Evolutionary conservation across 768 basidiomycete species (phyloP).

Genomic region (Glaciozyma martinii): DNA sequence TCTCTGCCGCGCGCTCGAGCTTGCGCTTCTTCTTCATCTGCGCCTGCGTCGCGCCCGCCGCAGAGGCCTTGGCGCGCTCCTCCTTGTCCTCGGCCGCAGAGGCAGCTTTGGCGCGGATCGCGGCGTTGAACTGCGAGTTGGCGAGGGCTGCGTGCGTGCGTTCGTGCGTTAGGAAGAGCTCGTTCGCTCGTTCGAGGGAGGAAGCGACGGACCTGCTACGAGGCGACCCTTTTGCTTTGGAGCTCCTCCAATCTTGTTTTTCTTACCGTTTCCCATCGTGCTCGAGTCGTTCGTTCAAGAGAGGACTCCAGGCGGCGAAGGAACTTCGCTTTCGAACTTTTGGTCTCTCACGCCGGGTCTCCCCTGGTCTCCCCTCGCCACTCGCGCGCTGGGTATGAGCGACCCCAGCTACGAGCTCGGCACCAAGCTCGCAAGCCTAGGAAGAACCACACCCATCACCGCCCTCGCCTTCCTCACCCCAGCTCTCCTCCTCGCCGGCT

Average conservation of each 20-base stretch:
- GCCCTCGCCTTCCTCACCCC: too few species aligned
- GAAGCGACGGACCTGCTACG: background rate
- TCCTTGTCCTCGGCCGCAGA: background rate
- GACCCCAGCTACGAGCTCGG: too few species aligned
- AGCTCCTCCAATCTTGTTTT: conserved; percentile 1
- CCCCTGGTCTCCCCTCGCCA: too few species aligned
- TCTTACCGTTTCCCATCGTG: background rate
- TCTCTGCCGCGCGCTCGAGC: background rate
- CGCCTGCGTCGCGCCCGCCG: background rate
- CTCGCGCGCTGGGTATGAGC: too few species aligned
- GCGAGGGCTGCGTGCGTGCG: background rate
- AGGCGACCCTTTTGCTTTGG: background rate
- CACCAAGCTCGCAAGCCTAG: too few species aligned
- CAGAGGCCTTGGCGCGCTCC: background rate
- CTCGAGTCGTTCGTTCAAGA: background rate
- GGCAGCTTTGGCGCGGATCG: background rate
- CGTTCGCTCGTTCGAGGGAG: background rate
- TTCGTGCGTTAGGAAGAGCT: too few species aligned
- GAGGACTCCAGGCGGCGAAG: too few species aligned
- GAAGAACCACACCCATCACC: too few species aligned
- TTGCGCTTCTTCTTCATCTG: conserved; percentile 6
- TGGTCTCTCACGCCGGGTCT: too few species aligned
- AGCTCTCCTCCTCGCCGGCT: too few species aligned
- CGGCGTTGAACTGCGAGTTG: background rate
- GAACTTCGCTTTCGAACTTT: too few species aligned